Evolutionary conservation across 1,284 basidiomycete species (phyloP).

Genomic region (Ganoderma multipileum): DNA sequence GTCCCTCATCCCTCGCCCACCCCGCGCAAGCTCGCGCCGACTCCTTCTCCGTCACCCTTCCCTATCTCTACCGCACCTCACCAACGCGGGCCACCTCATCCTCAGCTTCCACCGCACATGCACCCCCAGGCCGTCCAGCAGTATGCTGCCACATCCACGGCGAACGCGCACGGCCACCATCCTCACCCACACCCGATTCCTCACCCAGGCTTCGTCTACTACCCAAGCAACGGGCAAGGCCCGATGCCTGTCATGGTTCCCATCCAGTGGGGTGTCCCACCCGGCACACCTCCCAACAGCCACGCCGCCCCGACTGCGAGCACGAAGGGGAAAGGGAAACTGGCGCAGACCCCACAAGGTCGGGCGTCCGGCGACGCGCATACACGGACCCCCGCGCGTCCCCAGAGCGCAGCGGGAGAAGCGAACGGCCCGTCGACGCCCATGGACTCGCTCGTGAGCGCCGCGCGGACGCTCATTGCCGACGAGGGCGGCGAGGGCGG

Average conservation of each 20-base stretch:
- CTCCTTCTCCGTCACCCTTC: conserved; percentile 10
- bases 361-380: background rate
- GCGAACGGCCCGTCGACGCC: conserved; percentile 42
- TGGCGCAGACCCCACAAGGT: conserved; percentile 3
- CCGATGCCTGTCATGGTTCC: conserved; percentile 27
- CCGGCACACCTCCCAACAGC: conserved; percentile 6
- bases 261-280: conserved; percentile 25
- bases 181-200: conserved; percentile 21
- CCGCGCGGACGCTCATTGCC: conserved; percentile 62
- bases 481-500: conserved; percentile 42
- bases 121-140: conserved; percentile 10
- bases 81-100: conserved; percentile 3
- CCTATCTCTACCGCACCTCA: background rate
- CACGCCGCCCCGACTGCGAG: background rate
- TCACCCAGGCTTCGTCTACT: conserved; percentile 28
- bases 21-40: conserved; percentile 18
- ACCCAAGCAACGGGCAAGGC: conserved; percentile 18
- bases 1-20: conserved; percentile 7
- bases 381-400: background rate
- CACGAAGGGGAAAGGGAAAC: conserved; percentile 2
- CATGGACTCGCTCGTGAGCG: conserved; percentile 62
- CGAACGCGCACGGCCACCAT: conserved; percentile 7
- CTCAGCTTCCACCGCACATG: background rate
- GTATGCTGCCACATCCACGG: background rate
- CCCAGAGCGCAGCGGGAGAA: conserved; percentile 12